phyloP scores from a whole-genome alignment of 441 rosid genomes.

The Omphalea diandra region DNA sequence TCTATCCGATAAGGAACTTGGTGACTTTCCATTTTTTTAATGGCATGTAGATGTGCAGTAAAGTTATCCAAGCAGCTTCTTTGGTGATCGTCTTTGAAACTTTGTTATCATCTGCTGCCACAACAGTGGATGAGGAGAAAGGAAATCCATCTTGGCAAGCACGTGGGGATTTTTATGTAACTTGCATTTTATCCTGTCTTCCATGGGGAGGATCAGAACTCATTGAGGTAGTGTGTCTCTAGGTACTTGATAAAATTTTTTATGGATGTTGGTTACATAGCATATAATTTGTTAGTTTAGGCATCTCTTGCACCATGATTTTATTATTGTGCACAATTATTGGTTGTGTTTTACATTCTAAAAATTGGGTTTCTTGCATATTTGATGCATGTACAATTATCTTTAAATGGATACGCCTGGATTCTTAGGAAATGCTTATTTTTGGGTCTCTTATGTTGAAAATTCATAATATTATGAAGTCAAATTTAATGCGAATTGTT shows the following conservation, averaged over 20 bases:
- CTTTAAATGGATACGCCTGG: too few species aligned
- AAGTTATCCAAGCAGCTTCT: conserved; percentile 88
- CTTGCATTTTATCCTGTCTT: conserved; percentile 89
- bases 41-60: conserved; percentile 95
- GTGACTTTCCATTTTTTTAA: conserved; percentile 22
- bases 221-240: conserved; percentile 58
- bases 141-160: conserved; percentile 99
- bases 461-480: not conserved
- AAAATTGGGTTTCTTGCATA: too few species aligned
- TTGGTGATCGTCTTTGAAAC: conserved; percentile 82
- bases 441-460: not conserved
- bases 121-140: conserved; percentile 96
- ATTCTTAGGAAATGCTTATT: not conserved
- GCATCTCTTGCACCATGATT: not conserved
- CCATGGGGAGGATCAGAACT: conserved; percentile 99
- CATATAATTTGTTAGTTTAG: not conserved
- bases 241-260: conserved; percentile 1
- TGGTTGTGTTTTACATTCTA: not conserved
- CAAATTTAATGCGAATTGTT: not conserved
- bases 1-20: not conserved
- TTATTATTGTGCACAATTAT: not conserved
- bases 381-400: too few species aligned
- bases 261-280: not conserved
- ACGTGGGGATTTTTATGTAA: conserved; percentile 88
- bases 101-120: conserved; percentile 93